Evolutionary conservation across 2,329 filamentous ascomycete genomes (phyloP), one percentile per base, ranked within the genome.

Genomic region (Aspergillus amoenus): DNA sequence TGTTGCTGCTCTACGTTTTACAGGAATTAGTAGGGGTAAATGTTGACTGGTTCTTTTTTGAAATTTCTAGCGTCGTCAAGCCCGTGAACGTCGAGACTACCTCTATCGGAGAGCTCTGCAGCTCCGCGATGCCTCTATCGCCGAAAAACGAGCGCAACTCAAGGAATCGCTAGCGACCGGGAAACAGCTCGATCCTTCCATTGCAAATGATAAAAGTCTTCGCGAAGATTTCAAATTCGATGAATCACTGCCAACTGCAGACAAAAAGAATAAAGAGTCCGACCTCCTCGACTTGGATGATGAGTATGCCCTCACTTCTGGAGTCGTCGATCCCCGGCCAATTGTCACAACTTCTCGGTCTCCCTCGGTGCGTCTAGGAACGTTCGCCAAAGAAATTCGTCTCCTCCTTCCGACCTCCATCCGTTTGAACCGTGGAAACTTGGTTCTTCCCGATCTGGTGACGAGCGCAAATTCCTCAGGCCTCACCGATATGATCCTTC

Each of bases 171-270:
- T 97, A 50, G 93, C 94, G 21, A 91, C 90, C 9, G 94, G 94
- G 63, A 96, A 94, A 71, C 89, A 91, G 8, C 78, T 96, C 47
- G 89, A 93, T 65, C 85, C 89, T 22, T 81, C 84, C 37, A 90
- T 97, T 64, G 91, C 93, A 55, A 89, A 96, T 69, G 93, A 99
- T 77, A 91, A 91, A 74, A 73, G 83, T 30, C 78, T 99, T 55
- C 85, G 93, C 43, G 88, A 90, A 70, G 91, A 97, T 72, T 97
- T 89, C 78, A 92, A 93, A 70, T 99, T 93, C 73, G 94, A 99
- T 71, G 93, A 97, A 75, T 90, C 91, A 4, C 79, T 85, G 22
- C 82, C 91, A 56, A 84, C 88, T 51, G 49, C 59, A 48, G 67
- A 67, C 42, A 68, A 70, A 46, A 66, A 73, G 21, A 91, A 96